Evolutionary conservation across 306 rosid species (phyloP), one percentile per base, ranked within the genome.

Genomic region (Carpinus fangiana): DNA sequence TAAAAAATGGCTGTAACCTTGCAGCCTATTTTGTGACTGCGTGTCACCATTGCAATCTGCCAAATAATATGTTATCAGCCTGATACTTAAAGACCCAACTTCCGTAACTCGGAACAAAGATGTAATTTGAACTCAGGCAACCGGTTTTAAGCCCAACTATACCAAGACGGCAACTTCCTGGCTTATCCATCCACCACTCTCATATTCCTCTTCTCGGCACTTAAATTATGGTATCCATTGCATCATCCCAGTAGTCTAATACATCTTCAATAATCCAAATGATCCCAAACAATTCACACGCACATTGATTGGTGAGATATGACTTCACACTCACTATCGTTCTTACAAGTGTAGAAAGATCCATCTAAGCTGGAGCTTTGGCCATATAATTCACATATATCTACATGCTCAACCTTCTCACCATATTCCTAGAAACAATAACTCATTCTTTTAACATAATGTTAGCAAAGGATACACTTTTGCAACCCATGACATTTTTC

Each of bases 1-100:
- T 61, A 64, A 64, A 31, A 36, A 64, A 0, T 59, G 65, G 70
- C 70, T 64, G 43, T 34, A 64, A 64, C 70, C 70, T 36, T 31
- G 41, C 20, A 34, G 70, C 47, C 47, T 64, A 34, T 34, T 64
- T 34, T 26, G 68, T 17, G 6, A 34, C 46, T 13, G 70, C n/a
- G 13, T 64, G 50, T 36, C n/a, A 43, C 50, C 23, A 66, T n/a
- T 17, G 51, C 18, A 31, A 26, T 41, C 23, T 66, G 2, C 13
- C 70, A 64, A 17, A 16, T 64, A n/a, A 64, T 16, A 66, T 38
- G 71, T 7, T 0, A 66, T 16, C 7, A 41, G 71, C 48, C 5
- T n/a, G 21, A 36, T 66, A 8, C 38, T 60, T 38, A 43, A 36
- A 38, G 26, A 17, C 71, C 12, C 65, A 59, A 12, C 65, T 59